phyloP scores from a whole-genome alignment of 2,329 filamentous ascomycete genomes.

The Aureobasidium melanogenum region DNA sequence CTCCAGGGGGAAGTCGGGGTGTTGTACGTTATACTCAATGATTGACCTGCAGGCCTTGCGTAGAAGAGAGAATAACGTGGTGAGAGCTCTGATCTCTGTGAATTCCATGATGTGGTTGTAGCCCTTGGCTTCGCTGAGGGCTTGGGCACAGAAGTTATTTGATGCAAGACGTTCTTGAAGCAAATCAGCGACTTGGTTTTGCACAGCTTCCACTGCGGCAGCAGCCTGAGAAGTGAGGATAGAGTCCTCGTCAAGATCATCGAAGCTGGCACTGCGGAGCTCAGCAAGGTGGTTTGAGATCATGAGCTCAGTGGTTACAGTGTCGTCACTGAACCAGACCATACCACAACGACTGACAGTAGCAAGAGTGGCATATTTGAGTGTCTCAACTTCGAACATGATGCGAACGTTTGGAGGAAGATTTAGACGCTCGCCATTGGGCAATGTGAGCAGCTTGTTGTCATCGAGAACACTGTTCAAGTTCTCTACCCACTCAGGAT shows the following conservation, averaged over 20 bases:
- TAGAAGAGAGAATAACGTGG: conserved; percentile 86
- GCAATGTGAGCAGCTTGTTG: conserved; percentile 93
- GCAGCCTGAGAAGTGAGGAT: conserved; percentile 57
- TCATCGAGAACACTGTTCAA: conserved; percentile 98
- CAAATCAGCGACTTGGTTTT: conserved; percentile 70
- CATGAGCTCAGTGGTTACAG: conserved; percentile 87
- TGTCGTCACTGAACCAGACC: conserved; percentile 99
- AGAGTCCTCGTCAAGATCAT: conserved; percentile 90
- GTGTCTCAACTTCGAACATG: conserved; percentile 98
- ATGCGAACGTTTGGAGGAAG: conserved; percentile 91
- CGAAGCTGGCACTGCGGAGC: conserved; percentile 74
- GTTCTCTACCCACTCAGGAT: conserved; percentile 99
- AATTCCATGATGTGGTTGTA: conserved; percentile 99
- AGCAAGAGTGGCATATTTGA: conserved; percentile 94
- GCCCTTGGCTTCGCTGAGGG: conserved; percentile 62
- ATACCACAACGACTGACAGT: conserved; percentile 99
- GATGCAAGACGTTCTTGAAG: conserved; percentile 65
- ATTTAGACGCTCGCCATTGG: conserved; percentile 95
- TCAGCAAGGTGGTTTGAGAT: conserved; percentile 82
- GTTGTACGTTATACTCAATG: conserved; percentile 91
- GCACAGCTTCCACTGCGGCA: conserved; percentile 64
- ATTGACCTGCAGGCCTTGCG: conserved; percentile 90
- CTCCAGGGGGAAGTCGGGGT: conserved; percentile 87
- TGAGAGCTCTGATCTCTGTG: conserved; percentile 80
- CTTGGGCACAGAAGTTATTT: conserved; percentile 72